A percentile compares a stretch with the other conserved stretches of the same genome.
phyloP scores from a whole-genome alignment of 2,329 filamentous ascomycete genomes.

The Ceratocystiopsis minuta region DNA sequence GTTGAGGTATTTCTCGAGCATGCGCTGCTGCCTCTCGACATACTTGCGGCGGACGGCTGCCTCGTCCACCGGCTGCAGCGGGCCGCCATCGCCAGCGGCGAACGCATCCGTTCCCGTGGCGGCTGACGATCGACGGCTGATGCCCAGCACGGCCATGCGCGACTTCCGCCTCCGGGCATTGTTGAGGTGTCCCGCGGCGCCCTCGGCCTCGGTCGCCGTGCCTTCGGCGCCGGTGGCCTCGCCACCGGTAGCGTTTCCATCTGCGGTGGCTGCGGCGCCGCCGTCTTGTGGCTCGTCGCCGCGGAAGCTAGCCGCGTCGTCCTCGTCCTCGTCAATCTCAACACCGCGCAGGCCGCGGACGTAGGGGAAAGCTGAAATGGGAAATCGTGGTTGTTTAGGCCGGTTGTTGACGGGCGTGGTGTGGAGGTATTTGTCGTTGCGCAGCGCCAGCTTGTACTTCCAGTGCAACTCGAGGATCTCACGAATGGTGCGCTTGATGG shows the following conservation, averaged over 20 bases:
- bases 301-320: slow-evolving; percentile 25
- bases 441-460: slow-evolving; percentile 77
- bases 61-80: slow-evolving; percentile 33
- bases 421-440: slow-evolving; percentile 67
- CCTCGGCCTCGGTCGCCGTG: slow-evolving; percentile 51
- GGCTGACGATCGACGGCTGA: slow-evolving; percentile 34
- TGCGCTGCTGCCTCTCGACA: slow-evolving; percentile 65
- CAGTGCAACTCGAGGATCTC: slow-evolving; percentile 88
- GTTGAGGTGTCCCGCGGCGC: slow-evolving; percentile 16
- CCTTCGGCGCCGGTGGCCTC: slow-evolving; percentile 41
- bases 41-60: slow-evolving; percentile 42
- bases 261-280: background rate
- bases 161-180: slow-evolving; percentile 18
- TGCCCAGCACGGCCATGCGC: slow-evolving; percentile 31
- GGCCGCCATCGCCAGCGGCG: slow-evolving; percentile 12
- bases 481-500: slow-evolving; percentile 66
- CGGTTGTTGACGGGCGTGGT: slow-evolving; percentile 46
- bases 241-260: slow-evolving; percentile 20
- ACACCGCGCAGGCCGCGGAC: slow-evolving; percentile 63
- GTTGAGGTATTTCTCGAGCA: slow-evolving; percentile 76
- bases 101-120: too few relatives aligned
- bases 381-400: slow-evolving; percentile 77
- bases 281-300: slow-evolving; percentile 15
- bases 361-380: slow-evolving; percentile 76
- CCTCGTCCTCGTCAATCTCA: slow-evolving; percentile 56